Evolutionary conservation across 2,329 filamentous ascomycete genomes (phyloP).

Genomic region (Coniochaeta prunicola): DNA sequence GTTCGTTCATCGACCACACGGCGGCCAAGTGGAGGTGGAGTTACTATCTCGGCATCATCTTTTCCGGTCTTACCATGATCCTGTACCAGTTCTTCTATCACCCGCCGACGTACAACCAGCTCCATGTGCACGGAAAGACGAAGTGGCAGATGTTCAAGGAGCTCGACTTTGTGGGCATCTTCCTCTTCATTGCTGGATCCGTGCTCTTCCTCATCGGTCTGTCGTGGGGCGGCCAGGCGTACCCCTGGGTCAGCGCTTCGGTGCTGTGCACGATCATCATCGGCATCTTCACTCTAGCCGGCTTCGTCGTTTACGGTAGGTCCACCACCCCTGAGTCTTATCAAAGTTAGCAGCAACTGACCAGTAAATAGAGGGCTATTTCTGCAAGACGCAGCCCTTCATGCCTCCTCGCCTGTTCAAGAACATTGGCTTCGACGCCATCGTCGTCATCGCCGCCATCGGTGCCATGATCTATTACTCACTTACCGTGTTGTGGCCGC

Average conservation of each 20-base stretch:
- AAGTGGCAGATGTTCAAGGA: constrained; percentile 29
- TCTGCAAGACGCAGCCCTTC: constrained; percentile 28
- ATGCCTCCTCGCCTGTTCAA: constrained; percentile 35
- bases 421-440: constrained; percentile 29
- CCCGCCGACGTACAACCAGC: constrained; percentile 35
- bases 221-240: constrained; percentile 30
- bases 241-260: constrained; percentile 33
- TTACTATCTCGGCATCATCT: constrained; percentile 40
- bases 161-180: constrained; percentile 37
- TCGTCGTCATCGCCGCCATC: constrained; percentile 29
- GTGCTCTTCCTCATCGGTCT: constrained; percentile 35
- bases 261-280: constrained; percentile 28
- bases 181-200: constrained; percentile 31
- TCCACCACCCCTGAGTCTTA: neutral
- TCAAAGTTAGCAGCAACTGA: constrained; percentile 1
- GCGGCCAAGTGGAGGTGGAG: constrained; percentile 37
- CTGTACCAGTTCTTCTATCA: constrained; percentile 38
- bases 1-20: constrained; percentile 34
- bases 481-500: constrained; percentile 36
- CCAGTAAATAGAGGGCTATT: constrained; percentile 22
- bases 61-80: constrained; percentile 28
- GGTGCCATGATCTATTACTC: constrained; percentile 38
- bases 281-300: constrained; percentile 25
- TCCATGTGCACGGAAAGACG: constrained; percentile 29
- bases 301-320: constrained; percentile 29